These are phyloP conservation scores for Melanopsichium pennsylvanicum DNA, from an alignment of 1,284 basidiomycete genomes.

Conservation along the genomic window DNA sequence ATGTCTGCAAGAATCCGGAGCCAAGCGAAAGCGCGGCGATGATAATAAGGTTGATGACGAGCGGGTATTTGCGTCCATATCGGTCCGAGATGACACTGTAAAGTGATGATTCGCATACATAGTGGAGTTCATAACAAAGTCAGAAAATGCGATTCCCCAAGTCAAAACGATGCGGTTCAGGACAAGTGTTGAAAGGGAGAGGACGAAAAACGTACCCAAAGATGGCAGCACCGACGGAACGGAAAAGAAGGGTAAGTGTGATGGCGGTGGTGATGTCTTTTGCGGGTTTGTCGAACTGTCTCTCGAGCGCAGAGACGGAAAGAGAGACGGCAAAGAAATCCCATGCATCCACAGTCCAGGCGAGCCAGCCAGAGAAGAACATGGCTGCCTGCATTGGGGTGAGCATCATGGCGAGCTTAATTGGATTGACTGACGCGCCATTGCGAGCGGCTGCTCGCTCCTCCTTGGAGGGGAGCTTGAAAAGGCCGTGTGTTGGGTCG, in stretches of 20 bases:
- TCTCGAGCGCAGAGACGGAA: constrained; percentile 38
- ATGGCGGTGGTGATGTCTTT: constrained; percentile 71
- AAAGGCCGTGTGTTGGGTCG: constrained; percentile 61
- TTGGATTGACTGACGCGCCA: constrained; percentile 58
- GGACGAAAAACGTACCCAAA: constrained; percentile 69
- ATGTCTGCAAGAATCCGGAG: constrained; percentile 69
- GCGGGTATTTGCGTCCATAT: constrained; percentile 90
- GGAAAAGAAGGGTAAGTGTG: constrained; percentile 89
- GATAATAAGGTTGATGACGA: constrained; percentile 72
- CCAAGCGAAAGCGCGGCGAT: constrained; percentile 76
- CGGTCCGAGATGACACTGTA: constrained; percentile 67
- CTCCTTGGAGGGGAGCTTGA: constrained; percentile 58
- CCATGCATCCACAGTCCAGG: constrained; percentile 61
- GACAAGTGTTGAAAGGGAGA: not conserved
- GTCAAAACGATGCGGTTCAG: too few species aligned
- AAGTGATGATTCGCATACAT: too few species aligned
- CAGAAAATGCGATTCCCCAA: too few species aligned
- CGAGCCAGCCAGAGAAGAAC: constrained; percentile 59
- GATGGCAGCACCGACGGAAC: constrained; percentile 83
- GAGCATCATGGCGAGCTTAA: constrained; percentile 58
- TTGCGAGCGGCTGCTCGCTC: constrained; percentile 52
- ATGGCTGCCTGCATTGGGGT: constrained; percentile 46
- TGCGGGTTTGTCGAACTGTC: constrained; percentile 21
- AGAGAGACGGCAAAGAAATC: constrained; percentile 64
- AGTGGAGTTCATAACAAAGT: too few species aligned